Evolutionary conservation across 148 eudicot species (phyloP), one percentile per base, ranked within the genome.

Genomic region (Vaccinium darrowii): DNA sequence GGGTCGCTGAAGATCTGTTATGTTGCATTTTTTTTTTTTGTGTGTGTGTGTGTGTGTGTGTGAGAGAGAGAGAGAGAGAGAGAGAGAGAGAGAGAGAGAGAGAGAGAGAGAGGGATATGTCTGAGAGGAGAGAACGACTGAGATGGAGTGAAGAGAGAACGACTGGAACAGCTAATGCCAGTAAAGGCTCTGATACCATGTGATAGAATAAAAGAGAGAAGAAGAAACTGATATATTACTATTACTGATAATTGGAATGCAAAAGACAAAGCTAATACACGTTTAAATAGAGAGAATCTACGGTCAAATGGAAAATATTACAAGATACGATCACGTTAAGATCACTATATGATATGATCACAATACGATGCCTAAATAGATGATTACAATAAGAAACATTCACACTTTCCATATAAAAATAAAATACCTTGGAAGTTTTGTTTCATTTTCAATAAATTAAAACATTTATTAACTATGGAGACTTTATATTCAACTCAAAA

Each of bases 381-480:
- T 19, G 10, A 62, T 62, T 21, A 62, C 11, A 4, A 8, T 8
- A 21, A 62, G 8, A 21, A 62, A 62, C 67, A 62, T 8, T 62
- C 33, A 51, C 50, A 3, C 19, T 52, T 18, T 54, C 23, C 18
- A 23, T 53, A 7, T 63, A 12, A 62, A 33, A 76, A 71, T 36
- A 36, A 36, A 36, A 36, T 36, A 16, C 49, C 62, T 21, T 13
- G 83, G 8, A 21, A n/a, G 47, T 54, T 72, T 30, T 43, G 77
- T 79, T 33, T 85, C 47, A 49, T 57, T n/a, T 74, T 81, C 62
- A 50, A 49, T 49, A 63, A 62, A 15, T 21, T 73, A 16, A 36
- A 73, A 21, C 8, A 76, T 18, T 21, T 43, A 14, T 25, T 30
- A 36, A 36, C 39, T 36, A 36, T 36, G 39, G 39, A 36, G 39